Evolutionary conservation across 225 moss, liverwort and hornwort genomes (phyloP).

Genomic region (Antitrichia curtipendula): DNA sequence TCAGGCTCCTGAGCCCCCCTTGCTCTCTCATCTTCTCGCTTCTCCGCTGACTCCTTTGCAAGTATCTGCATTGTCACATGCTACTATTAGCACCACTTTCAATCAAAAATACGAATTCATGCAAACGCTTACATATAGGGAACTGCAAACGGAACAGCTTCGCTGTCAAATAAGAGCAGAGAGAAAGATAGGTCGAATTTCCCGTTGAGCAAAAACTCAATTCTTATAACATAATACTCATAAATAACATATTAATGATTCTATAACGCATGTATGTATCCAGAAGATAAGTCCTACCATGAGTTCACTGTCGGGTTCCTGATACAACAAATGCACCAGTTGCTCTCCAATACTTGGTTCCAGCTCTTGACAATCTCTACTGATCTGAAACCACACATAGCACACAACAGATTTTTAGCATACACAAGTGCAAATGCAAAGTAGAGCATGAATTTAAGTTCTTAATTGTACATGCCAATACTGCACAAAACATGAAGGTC

Average conservation of each 20-base stretch:
- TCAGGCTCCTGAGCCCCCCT: conserved; percentile 78
- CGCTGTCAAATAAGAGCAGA: not conserved
- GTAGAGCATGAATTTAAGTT: not conserved
- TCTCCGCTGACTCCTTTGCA: conserved; percentile 79
- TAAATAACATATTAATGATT: not conserved
- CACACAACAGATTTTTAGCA: not conserved
- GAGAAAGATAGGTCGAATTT: not conserved
- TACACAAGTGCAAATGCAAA: not conserved
- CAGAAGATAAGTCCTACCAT: conserved; percentile 44
- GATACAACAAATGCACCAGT: conserved; percentile 74
- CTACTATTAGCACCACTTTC: not conserved
- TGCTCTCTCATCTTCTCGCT: conserved; percentile 87
- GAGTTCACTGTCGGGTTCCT: conserved; percentile 93
- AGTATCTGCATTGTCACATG: conserved; percentile 27
- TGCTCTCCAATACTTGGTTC: conserved; percentile 87
- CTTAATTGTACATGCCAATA: not conserved
- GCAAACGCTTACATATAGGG: not conserved
- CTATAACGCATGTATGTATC: not conserved
- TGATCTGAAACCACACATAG: conserved; percentile 52
- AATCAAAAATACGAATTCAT: not conserved
- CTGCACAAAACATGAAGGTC: not conserved
- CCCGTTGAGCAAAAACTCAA: not conserved
- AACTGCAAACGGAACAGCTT: not conserved
- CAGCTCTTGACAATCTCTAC: conserved; percentile 98
- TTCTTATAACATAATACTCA: not conserved